Conservation (phyloP, 805 yeast genomes). For the Middelhovenomyces tepae region DNA sequence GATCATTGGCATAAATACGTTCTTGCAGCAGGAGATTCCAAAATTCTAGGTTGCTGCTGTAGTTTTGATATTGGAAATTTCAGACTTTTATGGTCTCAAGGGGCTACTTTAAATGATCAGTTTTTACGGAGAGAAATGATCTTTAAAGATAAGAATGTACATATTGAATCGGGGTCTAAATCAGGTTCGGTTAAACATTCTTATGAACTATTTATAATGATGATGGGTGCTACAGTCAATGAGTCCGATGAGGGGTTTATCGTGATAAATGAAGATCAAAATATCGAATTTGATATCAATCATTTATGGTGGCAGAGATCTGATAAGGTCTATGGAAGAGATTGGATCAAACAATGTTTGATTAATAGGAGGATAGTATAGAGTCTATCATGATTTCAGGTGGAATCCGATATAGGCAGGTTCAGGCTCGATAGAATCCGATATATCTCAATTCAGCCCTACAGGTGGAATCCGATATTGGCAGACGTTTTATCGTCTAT, state of each 20-base stretch:
- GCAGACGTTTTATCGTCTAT: no score
- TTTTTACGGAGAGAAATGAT: slow-evolving; percentile 17
- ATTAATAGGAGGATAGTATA: slow-evolving; percentile 23
- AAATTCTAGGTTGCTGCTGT: slow-evolving; percentile 25
- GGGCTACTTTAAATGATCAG: slow-evolving; percentile 18
- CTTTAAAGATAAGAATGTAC: slow-evolving; percentile 12
- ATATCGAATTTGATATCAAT: slow-evolving; percentile 2
- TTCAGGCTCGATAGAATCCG: no score
- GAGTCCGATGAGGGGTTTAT: slow-evolving; percentile 1
- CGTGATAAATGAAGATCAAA: neutral
- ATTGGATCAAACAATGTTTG: slow-evolving; percentile 26
- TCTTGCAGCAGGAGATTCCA: slow-evolving; percentile 66
- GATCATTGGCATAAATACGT: slow-evolving; percentile 45
- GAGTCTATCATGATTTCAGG: no score
- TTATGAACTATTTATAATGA: slow-evolving; percentile 5
- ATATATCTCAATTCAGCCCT: no score
- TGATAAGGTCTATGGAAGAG: slow-evolving; percentile 15
- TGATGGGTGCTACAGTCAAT: slow-evolving; percentile 8
- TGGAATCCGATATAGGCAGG: no score
- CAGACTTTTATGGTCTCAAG: slow-evolving; percentile 14
- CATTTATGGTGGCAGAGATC: slow-evolving; percentile 4
- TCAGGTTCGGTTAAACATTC: slow-evolving; percentile 7
- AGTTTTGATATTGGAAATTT: slow-evolving; percentile 20
- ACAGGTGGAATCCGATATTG: no score
- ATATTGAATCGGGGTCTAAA: slow-evolving; percentile 8